Evolutionary conservation across 176 grass and related monocot species (phyloP).

Genomic region (Cenchrus fungigraminus): DNA sequence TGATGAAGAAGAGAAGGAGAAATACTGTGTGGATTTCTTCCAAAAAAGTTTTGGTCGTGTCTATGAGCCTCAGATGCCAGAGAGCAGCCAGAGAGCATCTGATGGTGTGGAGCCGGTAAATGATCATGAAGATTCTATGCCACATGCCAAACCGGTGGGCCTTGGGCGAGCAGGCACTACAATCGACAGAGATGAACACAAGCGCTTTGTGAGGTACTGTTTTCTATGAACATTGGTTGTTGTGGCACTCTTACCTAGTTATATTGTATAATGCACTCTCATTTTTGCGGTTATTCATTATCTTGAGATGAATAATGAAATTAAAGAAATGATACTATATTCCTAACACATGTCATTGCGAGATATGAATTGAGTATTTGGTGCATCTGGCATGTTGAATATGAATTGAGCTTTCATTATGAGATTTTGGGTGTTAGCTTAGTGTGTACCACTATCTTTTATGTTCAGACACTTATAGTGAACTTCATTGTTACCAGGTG

Average conservation of each 20-base stretch:
- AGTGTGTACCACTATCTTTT: conserved; percentile 6
- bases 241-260: background rate
- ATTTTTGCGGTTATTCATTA: background rate
- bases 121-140: conserved; percentile 55
- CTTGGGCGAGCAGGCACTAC: conserved; percentile 61
- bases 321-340: background rate
- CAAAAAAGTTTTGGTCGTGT: conserved; percentile 66
- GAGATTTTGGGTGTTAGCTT: background rate
- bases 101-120: conserved; percentile 49
- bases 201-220: conserved; percentile 88
- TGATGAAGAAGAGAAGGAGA: conserved; percentile 93
- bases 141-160: conserved; percentile 54
- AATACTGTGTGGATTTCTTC: conserved; percentile 99
- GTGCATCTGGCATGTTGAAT: background rate
- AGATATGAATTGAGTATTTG: background rate
- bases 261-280: conserved; percentile 1
- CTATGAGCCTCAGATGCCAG: conserved; percentile 49
- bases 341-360: background rate
- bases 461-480: background rate
- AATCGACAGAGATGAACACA: conserved; percentile 84
- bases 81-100: conserved; percentile 28
- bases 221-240: conserved; percentile 11
- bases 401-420: background rate
- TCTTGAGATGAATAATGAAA: background rate
- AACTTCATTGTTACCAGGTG: background rate